Conservation (phyloP, 768 basidiomycete species). For the Harrya chromipes region DNA sequence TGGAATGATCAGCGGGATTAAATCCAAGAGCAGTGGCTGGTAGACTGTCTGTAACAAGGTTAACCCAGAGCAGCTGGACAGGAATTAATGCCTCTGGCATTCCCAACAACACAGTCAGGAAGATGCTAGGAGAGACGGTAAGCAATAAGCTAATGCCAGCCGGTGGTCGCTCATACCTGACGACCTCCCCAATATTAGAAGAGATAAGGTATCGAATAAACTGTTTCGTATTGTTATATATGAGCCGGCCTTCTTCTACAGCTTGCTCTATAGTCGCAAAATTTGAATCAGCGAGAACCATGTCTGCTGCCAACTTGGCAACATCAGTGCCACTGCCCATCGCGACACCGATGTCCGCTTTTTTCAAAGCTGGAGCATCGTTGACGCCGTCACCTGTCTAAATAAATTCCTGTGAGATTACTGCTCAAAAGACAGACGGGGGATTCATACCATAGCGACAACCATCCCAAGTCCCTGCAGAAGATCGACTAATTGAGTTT, state of each 20-base stretch:
- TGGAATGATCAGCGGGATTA: conserved; percentile 94
- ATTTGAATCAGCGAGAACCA: conserved; percentile 97
- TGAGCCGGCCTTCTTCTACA: conserved; percentile 95
- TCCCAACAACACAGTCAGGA: conserved; percentile 93
- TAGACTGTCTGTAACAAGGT: conserved; percentile 93
- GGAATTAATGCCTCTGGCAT: conserved; percentile 99
- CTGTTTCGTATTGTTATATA: conserved; percentile 99
- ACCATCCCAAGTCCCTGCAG: conserved; percentile 89
- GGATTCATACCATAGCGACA: conserved; percentile 79
- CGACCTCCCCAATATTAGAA: conserved; percentile 96
- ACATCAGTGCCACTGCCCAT: conserved; percentile 99
- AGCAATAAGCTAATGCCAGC: background rate
- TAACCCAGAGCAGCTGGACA: conserved; percentile 98
- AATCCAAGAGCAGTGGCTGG: conserved; percentile 98
- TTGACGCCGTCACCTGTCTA: conserved; percentile 98
- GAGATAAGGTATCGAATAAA: conserved; percentile 99
- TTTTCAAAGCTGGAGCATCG: conserved; percentile 95
- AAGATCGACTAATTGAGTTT: conserved; percentile 91
- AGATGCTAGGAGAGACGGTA: conserved; percentile 58
- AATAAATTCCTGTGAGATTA: conserved; percentile 7
- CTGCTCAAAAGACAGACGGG: conserved; percentile 6
- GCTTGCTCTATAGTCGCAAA: conserved; percentile 96
- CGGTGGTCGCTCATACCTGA: conserved; percentile 45
- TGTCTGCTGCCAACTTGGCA: conserved; percentile 95
- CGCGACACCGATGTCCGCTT: conserved; percentile 96